phyloP scores from a whole-genome alignment of 805 yeast species.

The Saccharomycopsis synnaedendra region DNA sequence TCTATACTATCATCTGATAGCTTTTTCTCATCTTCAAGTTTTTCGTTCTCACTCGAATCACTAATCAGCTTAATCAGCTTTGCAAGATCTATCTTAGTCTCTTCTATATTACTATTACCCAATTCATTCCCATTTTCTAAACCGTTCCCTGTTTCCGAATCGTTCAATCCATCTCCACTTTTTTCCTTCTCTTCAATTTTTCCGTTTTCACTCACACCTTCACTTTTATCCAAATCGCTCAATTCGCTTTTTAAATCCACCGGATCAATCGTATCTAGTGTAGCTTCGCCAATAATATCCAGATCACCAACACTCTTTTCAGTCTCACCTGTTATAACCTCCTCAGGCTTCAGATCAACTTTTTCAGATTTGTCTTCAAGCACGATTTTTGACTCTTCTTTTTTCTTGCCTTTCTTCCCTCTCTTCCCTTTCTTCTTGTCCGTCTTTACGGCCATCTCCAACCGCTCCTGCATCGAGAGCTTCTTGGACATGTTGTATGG shows the following conservation, averaged over 20 bases:
- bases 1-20: too few species aligned
- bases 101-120: too few species aligned
- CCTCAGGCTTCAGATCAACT: not conserved
- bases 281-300: not conserved
- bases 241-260: too few species aligned
- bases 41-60: too few species aligned
- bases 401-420: conserved; percentile 21
- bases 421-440: conserved; percentile 23
- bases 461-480: conserved; percentile 71
- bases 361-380: not conserved
- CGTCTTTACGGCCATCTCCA: conserved; percentile 64
- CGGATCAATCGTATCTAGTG: too few species aligned
- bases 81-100: too few species aligned
- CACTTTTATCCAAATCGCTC: not conserved
- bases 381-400: conserved; percentile 1
- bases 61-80: too few species aligned
- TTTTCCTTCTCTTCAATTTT: not conserved
- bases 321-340: not conserved
- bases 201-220: not conserved
- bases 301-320: not conserved
- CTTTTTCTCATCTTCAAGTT: too few species aligned
- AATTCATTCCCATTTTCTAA: too few species aligned
- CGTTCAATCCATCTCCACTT: not conserved
- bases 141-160: too few species aligned
- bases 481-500: conserved; percentile 22